Base-by-base conservation (phyloP, 306 rosid genomes). In the Boehmeria nivea region DNA sequence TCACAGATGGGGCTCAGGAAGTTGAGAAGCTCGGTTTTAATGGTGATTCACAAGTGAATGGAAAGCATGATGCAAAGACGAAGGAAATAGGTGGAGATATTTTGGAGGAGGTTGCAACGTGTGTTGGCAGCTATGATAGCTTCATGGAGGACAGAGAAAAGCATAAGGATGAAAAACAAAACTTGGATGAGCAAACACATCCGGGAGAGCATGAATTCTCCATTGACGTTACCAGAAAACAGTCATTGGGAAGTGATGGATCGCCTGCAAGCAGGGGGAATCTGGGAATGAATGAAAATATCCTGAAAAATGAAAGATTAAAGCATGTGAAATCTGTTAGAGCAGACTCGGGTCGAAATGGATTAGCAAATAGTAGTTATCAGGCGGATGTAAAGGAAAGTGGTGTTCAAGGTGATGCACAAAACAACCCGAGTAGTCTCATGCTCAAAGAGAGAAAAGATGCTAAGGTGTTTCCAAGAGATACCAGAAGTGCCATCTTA, bases 241-340 rank as follows among this genome's bases (percentile, higher is more conserved):
- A 66, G 48, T 53, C 64, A 16, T 39, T 53, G 19, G 76, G 63
- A 56, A 56, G 72, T 12, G 63, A 44, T 64, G 34, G 63, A 46
- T 50, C 27, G 37, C 55, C 69, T 53, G 31, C 67, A 46, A 61
- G 73, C 47, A 45, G 60, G 45, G 69, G 58, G 33, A 70, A 64
- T 49, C 55, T 52, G 20, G 76, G 73, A 49, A 48, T 43, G 65
- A 71, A 63, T 63, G 77, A 80, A 27, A 71, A 66, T 49, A 42
- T 65, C 36, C 51, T 65, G 36, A 79, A 57, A 68, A 64, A 42
- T 60, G 89, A 86, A 52, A 81, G 78, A 69, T 52, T 75, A 53
- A 84, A 91, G 71, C 72, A 74, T 33, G 80, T 81, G 33, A 91
- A 83, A 70, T 91, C 99, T 37, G 96, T 91, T 47, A 86, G 99